Evolutionary conservation across 2,329 filamentous ascomycete genomes (phyloP), one percentile per base, ranked within the genome.

Genomic region (Ascochyta viciae-villosae): DNA sequence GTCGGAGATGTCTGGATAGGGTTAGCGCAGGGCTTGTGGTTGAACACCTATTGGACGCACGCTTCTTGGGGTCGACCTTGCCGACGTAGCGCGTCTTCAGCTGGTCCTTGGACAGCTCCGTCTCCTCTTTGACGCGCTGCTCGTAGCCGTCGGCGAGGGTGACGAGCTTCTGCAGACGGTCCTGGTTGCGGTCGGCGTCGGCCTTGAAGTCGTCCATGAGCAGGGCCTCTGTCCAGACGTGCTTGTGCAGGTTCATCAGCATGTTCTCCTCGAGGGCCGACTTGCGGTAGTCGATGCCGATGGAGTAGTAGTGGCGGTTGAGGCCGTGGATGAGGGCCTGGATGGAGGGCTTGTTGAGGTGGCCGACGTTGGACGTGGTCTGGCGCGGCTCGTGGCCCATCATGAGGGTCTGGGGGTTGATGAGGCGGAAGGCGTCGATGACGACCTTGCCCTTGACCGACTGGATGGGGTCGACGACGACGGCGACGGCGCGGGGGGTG

Each of bases 221-320:
- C 63, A 99, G 79, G 5, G 94, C 95, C 77, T 99, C 95, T 0
- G 96, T 99, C 95, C 95, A 99, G 40, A 97, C 93, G 67, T 98
- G 95, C 84, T 99, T 99, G 85, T 99, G 95, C 64, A 99, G 82
- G 76, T 99, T 99, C 96, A 99, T 99, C 71, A 99, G 80, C 95
- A 99, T 99, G 79, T 96, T 98, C 83, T 99, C 96, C 77, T 99
- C 95, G 46, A 99, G 83, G 1, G 92, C 94, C 0, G 94, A 96
- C 83, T 99, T 99, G 74, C 94, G 86, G 80, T 99, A 99, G 80
- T 97, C 93, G 81, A 99, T 98, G 57, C 87, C 94, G 74, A 99
- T 99, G 69, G 92, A 96, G 84, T 99, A 99, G 84, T 99, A 99
- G 82, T 99, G 95, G 72, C 95, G 86, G 82, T 99, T 99, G 40